Evolutionary conservation across 495 filamentous ascomycete genomes (phyloP).

Genomic region (Diplogelasinospora grovesii): DNA sequence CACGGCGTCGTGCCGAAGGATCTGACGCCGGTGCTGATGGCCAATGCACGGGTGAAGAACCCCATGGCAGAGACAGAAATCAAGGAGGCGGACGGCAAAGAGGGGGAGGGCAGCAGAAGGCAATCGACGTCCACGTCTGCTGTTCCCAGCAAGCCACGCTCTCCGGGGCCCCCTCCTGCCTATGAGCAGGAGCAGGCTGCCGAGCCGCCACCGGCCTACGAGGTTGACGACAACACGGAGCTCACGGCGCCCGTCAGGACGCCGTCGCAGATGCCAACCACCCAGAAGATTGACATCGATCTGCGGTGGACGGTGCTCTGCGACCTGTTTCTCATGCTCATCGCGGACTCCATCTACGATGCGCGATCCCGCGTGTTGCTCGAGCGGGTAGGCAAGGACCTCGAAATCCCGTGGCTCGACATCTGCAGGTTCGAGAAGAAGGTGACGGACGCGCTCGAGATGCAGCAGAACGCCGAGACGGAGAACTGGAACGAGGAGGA

Average conservation of each 20-base stretch:
- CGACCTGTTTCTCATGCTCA: constrained; percentile 89
- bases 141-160: constrained; percentile 14
- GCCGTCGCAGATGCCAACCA: constrained; percentile 72
- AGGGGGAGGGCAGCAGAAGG: constrained; percentile 1
- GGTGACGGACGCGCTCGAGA: constrained; percentile 92
- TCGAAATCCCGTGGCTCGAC: constrained; percentile 83
- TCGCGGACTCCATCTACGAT: constrained; percentile 93
- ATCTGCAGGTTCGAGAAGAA: constrained; percentile 97
- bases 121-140: constrained; percentile 7
- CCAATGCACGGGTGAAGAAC: constrained; percentile 89
- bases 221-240: constrained; percentile 61
- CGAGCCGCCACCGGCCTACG: constrained; percentile 64
- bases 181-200: constrained; percentile 32
- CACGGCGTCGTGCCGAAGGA: constrained; percentile 84
- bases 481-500: constrained; percentile 97
- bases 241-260: constrained; percentile 63
- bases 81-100: too few relatives aligned
- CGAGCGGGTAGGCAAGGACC: constrained; percentile 70
- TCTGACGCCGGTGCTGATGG: constrained; percentile 79
- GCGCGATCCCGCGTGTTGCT: constrained; percentile 79
- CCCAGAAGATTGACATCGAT: constrained; percentile 87
- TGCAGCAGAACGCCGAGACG: constrained; percentile 87
- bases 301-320: constrained; percentile 96
- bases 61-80: constrained; percentile 76
- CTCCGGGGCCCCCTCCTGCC: too few relatives aligned